Percentiles rank a stretch among this genome's conserved stretches.
Conservation (phyloP, 495 filamentous ascomycete species). For the Penicillium taxi region DNA sequence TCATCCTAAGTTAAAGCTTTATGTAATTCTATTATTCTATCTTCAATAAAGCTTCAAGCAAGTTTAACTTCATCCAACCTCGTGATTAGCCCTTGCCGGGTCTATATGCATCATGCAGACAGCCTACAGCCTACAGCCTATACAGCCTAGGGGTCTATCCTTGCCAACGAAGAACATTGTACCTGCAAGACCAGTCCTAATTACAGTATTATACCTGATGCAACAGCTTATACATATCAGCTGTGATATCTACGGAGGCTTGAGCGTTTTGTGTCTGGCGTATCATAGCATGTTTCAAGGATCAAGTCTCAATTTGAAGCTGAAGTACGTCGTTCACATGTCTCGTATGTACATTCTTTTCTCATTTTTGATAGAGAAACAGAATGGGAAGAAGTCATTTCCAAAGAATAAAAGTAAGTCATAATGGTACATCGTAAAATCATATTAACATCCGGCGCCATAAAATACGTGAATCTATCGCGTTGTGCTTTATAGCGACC, state of each 20-base stretch:
- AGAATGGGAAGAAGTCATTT: constrained; percentile 6
- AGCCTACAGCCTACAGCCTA: too few species aligned
- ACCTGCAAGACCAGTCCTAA: constrained; percentile 14
- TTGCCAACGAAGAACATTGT: constrained; percentile 17
- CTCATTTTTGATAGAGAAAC: constrained; percentile 4
- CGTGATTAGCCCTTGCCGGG: too few species aligned
- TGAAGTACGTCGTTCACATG: constrained; percentile 6
- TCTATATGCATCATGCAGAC: constrained; percentile 1
- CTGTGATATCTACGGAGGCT: neutral
- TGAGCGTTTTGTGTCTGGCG: too few species aligned
- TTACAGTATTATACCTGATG: constrained; percentile 12
- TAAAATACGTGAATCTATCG: constrained; percentile 20
- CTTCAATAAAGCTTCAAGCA: too few species aligned
- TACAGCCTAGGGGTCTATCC: too few species aligned
- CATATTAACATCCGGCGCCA: constrained; percentile 17
- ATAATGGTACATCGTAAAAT: constrained; percentile 31
- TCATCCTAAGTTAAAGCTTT: too few species aligned
- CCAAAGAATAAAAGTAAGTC: constrained; percentile 12
- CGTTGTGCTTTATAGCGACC: neutral
- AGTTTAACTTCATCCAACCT: too few species aligned
- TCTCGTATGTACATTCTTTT: constrained; percentile 32
- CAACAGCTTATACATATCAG: constrained; percentile 1
- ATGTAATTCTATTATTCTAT: too few species aligned
- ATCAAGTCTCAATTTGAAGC: too few species aligned
- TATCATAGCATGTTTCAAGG: too few species aligned